Base-by-base conservation (phyloP, 1,139 yeast genomes). In the Pichia sp. region DNA sequence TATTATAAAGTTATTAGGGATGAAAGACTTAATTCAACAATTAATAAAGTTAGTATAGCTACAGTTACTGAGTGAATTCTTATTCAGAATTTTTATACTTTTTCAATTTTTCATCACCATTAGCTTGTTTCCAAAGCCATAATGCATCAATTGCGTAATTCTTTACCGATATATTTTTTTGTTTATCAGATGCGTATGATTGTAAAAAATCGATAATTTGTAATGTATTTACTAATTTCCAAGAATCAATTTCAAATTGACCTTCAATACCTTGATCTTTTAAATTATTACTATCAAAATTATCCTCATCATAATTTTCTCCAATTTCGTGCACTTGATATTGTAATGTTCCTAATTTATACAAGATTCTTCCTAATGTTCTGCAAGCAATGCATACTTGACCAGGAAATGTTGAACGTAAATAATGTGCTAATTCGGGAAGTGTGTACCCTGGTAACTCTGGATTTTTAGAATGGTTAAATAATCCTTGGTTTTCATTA, bases 381-480 rank as follows among this genome's bases (percentile, higher is more conserved):
- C 84, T 87, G 29, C 89, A 79, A 20, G 96, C 88, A 19, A 91
- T 72, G 48, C 93, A 77, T 40, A 97, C 69, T 61, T 91, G 99
- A 0, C 94, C 79, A 1, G 95, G 78, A 41, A 83, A 76, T 1
- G 83, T 76, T 1, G 96, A 86, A 49, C 96, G 69, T 3, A 89
- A 68, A 41, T 87, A 70, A 53, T 83, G 94, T 0, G 84, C 83
- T 39, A 91, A 68, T 57, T 91, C 99, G 1, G 76, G 69, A 20
- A 91, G 61, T 0, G 97, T 88, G 60, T 91, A 91, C 0, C 99
- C 99, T 0, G 98, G 95, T 42, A 89, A 69, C 34, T 81, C 79
- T 0, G 97, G 96, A 42, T 81, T 78, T 20, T 83, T 87, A 0
- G 96, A 75, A 60, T 91, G 99, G 59, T 91, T 97, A 55, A 88